These are phyloP conservation scores for Vachellia collinsii DNA, from an alignment of 306 rosid species.

Conservation along the genomic window DNA sequence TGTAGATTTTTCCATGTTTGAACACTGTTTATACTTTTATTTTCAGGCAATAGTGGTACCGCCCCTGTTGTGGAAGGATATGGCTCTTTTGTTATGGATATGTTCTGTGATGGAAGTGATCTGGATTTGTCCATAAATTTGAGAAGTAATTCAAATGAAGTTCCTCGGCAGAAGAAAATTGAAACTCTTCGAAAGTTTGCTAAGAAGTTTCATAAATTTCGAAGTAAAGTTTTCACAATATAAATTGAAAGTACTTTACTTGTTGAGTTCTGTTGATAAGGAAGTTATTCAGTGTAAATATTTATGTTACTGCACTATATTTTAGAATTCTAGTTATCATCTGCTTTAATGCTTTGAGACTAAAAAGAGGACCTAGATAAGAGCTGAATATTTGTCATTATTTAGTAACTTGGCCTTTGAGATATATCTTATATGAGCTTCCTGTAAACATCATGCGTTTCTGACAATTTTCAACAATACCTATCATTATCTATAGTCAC, in stretches of 20 bases:
- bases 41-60: conserved; percentile 36
- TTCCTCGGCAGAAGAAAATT: conserved; percentile 40
- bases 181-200: conserved; percentile 43
- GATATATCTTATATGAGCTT: conserved; percentile 15
- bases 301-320: background rate
- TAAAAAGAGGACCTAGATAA: background rate
- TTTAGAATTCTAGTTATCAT: conserved; percentile 12
- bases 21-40: conserved; percentile 23
- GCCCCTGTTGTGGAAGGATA: conserved; percentile 51
- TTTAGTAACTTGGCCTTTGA: background rate
- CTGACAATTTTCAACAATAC: conserved; percentile 13
- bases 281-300: conserved; percentile 1
- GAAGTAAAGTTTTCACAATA: conserved; percentile 39
- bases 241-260: conserved; percentile 1
- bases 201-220: conserved; percentile 34
- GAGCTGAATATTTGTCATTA: background rate
- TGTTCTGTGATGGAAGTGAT: conserved; percentile 48
- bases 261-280: conserved; percentile 8
- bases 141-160: conserved; percentile 18
- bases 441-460: conserved; percentile 8
- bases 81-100: conserved; percentile 62
- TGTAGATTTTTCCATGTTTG: conserved; percentile 20
- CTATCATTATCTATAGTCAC: background rate
- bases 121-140: conserved; percentile 55
- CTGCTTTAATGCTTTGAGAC: conserved; percentile 19